Conservation (phyloP, 768 basidiomycete species). For the Rhodotorula kratochvilovae region DNA sequence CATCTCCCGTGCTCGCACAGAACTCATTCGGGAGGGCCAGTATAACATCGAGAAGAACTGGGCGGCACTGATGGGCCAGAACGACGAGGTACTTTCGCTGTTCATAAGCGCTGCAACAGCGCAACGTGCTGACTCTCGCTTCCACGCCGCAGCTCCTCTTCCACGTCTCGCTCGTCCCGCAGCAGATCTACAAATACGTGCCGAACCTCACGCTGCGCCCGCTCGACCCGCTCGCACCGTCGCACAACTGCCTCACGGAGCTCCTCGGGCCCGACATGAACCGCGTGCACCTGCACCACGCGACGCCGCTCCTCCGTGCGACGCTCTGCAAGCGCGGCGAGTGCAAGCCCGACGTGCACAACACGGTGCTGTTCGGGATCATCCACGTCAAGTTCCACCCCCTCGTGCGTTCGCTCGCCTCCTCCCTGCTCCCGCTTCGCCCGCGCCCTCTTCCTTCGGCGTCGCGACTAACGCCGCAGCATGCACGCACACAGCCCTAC, state of each 20-base stretch:
- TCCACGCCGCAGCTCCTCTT: slow-evolving; percentile 17
- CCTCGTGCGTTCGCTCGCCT: background rate
- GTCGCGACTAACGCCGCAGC: too few relatives aligned
- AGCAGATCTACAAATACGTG: slow-evolving; percentile 28
- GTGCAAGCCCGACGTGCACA: slow-evolving; percentile 29
- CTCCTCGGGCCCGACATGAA: slow-evolving; percentile 27
- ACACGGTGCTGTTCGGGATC: slow-evolving; percentile 29
- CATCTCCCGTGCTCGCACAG: background rate
- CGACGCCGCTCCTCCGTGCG: slow-evolving; percentile 23
- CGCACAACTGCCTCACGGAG: slow-evolving; percentile 31
- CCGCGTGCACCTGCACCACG: slow-evolving; percentile 29
- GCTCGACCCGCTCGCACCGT: slow-evolving; percentile 13
- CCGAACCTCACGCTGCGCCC: slow-evolving; percentile 21
- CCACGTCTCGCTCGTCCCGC: slow-evolving; percentile 30
- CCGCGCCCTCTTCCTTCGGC: background rate
- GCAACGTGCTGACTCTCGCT: too few relatives aligned
- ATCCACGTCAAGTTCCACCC: slow-evolving; percentile 34
- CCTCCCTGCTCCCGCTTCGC: background rate
- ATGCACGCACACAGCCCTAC: background rate
- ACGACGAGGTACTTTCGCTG: slow-evolving; percentile 22
- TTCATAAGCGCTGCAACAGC: too few relatives aligned
- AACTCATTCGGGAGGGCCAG: background rate
- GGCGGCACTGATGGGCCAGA: background rate
- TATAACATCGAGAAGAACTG: slow-evolving; percentile 29
- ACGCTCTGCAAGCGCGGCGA: slow-evolving; percentile 30